Percentiles rank a stretch among this genome's conserved stretches.
phyloP scores from a whole-genome alignment of 2,329 filamentous ascomycete genomes.

The Pseudohalonectria lignicola region DNA sequence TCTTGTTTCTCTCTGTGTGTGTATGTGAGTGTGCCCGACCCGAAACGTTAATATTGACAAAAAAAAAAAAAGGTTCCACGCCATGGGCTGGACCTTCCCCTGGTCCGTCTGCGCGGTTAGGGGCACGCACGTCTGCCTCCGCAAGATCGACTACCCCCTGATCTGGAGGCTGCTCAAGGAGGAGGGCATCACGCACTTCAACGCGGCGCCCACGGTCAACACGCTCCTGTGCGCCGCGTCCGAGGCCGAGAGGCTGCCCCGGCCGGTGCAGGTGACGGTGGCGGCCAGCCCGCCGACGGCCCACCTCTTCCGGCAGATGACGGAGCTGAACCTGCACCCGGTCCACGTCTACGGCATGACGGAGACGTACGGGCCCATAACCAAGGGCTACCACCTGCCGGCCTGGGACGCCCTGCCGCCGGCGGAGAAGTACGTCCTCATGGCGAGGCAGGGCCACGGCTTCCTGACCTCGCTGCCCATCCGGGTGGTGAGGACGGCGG shows the following conservation, averaged over 20 bases:
- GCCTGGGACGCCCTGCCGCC: constrained; percentile 65
- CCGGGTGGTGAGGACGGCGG: constrained; percentile 65
- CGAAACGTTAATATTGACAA: too few species aligned
- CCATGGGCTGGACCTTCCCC: constrained; percentile 74
- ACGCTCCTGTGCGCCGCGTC: constrained; percentile 76
- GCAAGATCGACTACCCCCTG: constrained; percentile 88
- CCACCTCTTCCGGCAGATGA: constrained; percentile 89
- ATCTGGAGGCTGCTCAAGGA: constrained; percentile 86
- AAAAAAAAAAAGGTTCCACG: constrained; percentile 41
- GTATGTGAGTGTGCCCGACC: too few species aligned
- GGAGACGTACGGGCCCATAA: constrained; percentile 91
- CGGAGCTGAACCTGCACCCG: constrained; percentile 66
- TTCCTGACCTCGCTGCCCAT: constrained; percentile 74
- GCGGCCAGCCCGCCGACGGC: constrained; percentile 84
- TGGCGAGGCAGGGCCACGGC: constrained; percentile 91
- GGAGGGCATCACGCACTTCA: constrained; percentile 87
- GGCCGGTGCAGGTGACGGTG: constrained; percentile 75
- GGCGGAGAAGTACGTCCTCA: constrained; percentile 73
- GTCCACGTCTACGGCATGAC: constrained; percentile 88
- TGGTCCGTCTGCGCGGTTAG: constrained; percentile 79
- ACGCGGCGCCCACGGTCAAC: constrained; percentile 92
- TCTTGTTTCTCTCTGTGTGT: neutral
- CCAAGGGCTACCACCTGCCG: constrained; percentile 82
- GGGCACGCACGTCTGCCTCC: constrained; percentile 88
- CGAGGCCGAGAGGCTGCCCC: constrained; percentile 59